phyloP scores from a whole-genome alignment of 2,329 filamentous ascomycete species.

The Neonectria neomacrospora region DNA sequence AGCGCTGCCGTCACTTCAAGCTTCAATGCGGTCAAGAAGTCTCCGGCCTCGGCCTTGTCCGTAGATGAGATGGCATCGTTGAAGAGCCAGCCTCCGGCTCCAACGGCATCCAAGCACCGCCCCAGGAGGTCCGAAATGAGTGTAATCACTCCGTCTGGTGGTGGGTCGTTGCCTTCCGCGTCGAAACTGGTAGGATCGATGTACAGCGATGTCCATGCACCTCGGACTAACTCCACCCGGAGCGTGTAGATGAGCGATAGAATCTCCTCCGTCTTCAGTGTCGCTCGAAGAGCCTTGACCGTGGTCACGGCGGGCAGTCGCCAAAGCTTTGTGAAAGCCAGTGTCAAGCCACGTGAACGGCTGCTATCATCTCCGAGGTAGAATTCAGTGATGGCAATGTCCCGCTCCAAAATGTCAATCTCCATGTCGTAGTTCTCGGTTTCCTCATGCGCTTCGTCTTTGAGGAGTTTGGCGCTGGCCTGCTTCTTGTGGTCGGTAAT shows the following conservation, averaged over 20 bases:
- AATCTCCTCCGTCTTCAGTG: constrained; percentile 74
- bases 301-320: constrained; percentile 70
- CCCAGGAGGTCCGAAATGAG: constrained; percentile 78
- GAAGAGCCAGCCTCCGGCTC: constrained; percentile 77
- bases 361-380: constrained; percentile 73
- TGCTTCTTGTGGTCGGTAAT: constrained; percentile 55
- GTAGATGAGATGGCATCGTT: constrained; percentile 66
- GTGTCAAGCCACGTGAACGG: constrained; percentile 71
- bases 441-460: constrained; percentile 44
- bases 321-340: constrained; percentile 76
- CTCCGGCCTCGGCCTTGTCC: constrained; percentile 65
- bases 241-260: constrained; percentile 78
- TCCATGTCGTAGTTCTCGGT: constrained; percentile 60
- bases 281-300: constrained; percentile 70
- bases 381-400: constrained; percentile 75
- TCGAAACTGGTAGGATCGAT: constrained; percentile 67
- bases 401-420: constrained; percentile 70
- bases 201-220: constrained; percentile 80
- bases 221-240: constrained; percentile 77
- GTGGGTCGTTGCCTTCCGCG: constrained; percentile 53
- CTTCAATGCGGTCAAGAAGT: constrained; percentile 73
- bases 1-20: constrained; percentile 77
- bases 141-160: constrained; percentile 74
- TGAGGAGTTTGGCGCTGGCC: constrained; percentile 48
- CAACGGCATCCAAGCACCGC: constrained; percentile 80